Evolutionary conservation across 257 asterid genomes (phyloP), one percentile per base, ranked within the genome.

Genomic region (Solanum medicagineum): DNA sequence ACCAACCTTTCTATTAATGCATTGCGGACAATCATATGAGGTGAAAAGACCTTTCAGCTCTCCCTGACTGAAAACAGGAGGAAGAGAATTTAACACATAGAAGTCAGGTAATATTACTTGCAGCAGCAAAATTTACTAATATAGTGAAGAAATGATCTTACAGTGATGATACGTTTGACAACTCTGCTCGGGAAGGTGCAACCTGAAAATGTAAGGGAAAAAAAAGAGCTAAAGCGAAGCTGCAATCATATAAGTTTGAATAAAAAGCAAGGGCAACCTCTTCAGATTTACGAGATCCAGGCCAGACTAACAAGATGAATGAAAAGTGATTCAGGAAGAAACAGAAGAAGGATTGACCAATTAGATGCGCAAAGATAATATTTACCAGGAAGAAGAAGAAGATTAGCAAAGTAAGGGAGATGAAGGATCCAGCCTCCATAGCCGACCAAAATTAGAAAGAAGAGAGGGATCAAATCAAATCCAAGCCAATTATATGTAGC

Each of bases 11-110:
- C 85, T 89, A 73, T 86, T 73, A 66, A 85, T 66, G 87, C 95
- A 90, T 56, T 59, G 90, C 17, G 92, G 91, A 81, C 95, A 93
- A 88, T 92, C 95, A 84, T 91, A 83, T 22, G 86, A 85, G 36
- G 88, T 90, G 66, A 63, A 82, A 84, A 70, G 54, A 60, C 80
- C 83, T 71, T 86, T 90, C 54, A 56, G 87, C 87, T 90, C 92
- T 83, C 88, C 87, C 84, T 73, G 89, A 62, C 97, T 93, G 92
- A 55, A 83, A 84, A 83, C 16, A 29, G 66, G 62, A 54, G 81
- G 81, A 55, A 19, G 81, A 65, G 66, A 40, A 36, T 36, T 36
- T 5, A 81, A 26, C 32, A 60, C 68, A 60, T 60, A n/a, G 32
- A 71, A 71, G 55, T 71, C 81, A 49, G 59, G 59, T 51, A 51